These are phyloP conservation scores for Apiospora marii DNA, from an alignment of 2,329 filamentous ascomycete species.

Conservation along the genomic window DNA sequence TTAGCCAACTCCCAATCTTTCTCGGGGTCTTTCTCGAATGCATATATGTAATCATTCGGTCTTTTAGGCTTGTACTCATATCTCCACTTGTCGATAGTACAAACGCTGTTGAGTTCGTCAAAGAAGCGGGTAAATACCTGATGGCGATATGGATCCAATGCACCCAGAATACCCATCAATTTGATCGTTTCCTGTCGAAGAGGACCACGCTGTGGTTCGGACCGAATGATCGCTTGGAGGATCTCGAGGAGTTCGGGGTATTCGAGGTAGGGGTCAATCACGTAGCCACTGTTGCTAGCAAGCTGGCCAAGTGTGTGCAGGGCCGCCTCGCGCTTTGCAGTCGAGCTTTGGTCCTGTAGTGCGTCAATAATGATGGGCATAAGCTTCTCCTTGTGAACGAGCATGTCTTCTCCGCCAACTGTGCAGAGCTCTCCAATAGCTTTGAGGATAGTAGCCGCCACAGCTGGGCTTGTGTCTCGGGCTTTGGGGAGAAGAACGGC, in stretches of 20 bases:
- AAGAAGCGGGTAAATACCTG: conserved; percentile 57
- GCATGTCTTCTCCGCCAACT: conserved; percentile 93
- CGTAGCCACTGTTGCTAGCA: conserved; percentile 95
- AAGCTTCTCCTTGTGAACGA: conserved; percentile 85
- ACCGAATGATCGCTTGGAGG: conserved; percentile 91
- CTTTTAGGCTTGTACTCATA: conserved; percentile 15
- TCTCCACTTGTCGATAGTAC: conserved; percentile 15
- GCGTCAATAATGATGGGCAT: conserved; percentile 97
- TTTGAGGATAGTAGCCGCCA: conserved; percentile 93
- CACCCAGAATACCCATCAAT: conserved; percentile 92
- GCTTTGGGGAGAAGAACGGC: conserved; percentile 94
- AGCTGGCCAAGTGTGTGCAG: conserved; percentile 90
- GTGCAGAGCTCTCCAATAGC: conserved; percentile 94
- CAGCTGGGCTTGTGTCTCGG: conserved; percentile 81
- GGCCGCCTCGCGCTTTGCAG: conserved; percentile 88
- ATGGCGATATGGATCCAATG: conserved; percentile 94
- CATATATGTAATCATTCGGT: conserved; percentile 11
- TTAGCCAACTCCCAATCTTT: conserved; percentile 22
- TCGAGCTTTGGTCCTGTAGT: conserved; percentile 91
- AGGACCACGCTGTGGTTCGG: conserved; percentile 82
- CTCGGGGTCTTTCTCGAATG: conserved; percentile 17
- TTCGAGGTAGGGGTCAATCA: conserved; percentile 94
- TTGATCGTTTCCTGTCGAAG: conserved; percentile 95
- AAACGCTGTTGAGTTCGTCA: not conserved
- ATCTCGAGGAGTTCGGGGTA: conserved; percentile 94